Conservation (phyloP, 148 eudicot species). For the Polygonum aviculare region DNA sequence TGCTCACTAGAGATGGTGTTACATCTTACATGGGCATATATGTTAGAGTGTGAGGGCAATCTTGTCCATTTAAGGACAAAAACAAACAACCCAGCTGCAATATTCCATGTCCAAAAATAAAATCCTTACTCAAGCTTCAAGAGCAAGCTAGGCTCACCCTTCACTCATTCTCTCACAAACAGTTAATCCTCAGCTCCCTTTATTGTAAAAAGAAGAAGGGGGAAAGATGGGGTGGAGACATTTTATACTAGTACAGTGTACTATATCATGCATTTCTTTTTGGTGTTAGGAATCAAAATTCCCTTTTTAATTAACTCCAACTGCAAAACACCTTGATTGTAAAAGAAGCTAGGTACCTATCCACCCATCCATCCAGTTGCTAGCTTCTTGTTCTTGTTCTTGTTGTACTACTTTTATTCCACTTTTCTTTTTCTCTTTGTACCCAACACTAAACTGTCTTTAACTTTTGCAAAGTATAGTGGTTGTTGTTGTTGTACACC, state of each 20-base stretch:
- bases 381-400: not conserved
- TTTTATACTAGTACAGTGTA: too few relatives aligned
- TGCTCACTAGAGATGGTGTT: not conserved
- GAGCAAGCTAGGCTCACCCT: not conserved
- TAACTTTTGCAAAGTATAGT: not conserved
- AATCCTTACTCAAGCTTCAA: not conserved
- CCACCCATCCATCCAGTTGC: too few relatives aligned
- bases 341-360: not conserved
- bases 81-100: not conserved
- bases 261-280: not conserved
- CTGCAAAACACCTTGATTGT: constrained; percentile 8
- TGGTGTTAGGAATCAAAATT: not conserved
- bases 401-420: not conserved
- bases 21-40: not conserved
- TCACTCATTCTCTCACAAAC: not conserved
- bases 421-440: not conserved
- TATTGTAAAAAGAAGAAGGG: not conserved
- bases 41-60: not conserved
- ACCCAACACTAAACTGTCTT: not conserved
- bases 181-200: not conserved
- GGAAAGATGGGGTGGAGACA: not conserved
- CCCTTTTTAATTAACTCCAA: not conserved
- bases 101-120: too few relatives aligned
- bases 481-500: not conserved
- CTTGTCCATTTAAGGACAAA: not conserved